phyloP scores from a whole-genome alignment of 2,329 filamentous ascomycete genomes.

The Fusarium anthophilum region DNA sequence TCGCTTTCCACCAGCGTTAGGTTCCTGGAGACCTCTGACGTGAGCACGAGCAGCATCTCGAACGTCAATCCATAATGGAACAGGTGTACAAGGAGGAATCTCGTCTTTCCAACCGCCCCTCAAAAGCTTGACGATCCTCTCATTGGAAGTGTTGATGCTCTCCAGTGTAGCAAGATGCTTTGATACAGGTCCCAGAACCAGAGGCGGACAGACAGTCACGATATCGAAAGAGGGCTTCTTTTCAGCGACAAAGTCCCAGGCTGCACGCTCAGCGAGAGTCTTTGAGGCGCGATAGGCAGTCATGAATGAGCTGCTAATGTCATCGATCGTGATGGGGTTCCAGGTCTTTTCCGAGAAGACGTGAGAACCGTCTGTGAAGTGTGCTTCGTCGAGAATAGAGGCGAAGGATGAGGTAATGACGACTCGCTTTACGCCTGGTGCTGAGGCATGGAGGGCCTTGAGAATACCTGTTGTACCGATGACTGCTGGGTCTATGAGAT shows the following conservation, averaged over 20 bases:
- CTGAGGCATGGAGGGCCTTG: conserved; percentile 69
- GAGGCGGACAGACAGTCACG: conserved; percentile 63
- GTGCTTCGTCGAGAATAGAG: conserved; percentile 55
- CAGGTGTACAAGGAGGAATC: conserved; percentile 54
- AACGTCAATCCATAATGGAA: conserved; percentile 64
- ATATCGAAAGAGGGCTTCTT: conserved; percentile 59
- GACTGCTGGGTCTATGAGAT: conserved; percentile 67
- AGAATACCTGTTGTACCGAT: conserved; percentile 74
- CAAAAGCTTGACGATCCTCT: conserved; percentile 61
- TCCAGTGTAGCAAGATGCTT: conserved; percentile 57
- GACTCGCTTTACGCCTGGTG: conserved; percentile 73
- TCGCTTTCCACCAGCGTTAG: conserved; percentile 59
- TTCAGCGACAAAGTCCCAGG: conserved; percentile 60
- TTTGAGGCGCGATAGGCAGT: conserved; percentile 65
- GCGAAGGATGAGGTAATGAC: conserved; percentile 69
- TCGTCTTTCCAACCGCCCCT: conserved; percentile 58
- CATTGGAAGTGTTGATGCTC: conserved; percentile 63
- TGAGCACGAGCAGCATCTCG: conserved; percentile 65
- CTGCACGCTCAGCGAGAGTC: conserved; percentile 62
- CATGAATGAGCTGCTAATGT: conserved; percentile 51
- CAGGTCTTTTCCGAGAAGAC: conserved; percentile 60
- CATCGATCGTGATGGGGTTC: conserved; percentile 62
- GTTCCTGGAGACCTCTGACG: conserved; percentile 59
- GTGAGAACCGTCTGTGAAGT: conserved; percentile 50
- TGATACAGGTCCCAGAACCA: conserved; percentile 64